Percentiles rank a stretch among this genome's conserved stretches.
These are phyloP conservation scores for Aureobasidium sp. DNA, from an alignment of 2,329 filamentous ascomycete genomes.

Conservation along the genomic window DNA sequence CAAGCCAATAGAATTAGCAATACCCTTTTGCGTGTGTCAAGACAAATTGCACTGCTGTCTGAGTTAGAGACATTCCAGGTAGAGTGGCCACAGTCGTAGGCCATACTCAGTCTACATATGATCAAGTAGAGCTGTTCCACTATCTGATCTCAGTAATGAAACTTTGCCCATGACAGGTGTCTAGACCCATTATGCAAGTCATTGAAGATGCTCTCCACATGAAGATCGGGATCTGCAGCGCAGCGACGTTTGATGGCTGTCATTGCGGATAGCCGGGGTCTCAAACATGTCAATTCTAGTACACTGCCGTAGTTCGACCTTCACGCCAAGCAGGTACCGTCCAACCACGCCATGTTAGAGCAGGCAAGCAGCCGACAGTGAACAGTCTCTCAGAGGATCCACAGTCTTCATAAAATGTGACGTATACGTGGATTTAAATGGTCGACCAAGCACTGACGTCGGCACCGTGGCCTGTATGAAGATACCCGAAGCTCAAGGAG, in stretches of 20 bases:
- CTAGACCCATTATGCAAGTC: background rate
- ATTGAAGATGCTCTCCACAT: background rate
- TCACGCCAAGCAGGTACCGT: constrained; percentile 1
- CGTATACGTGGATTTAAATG: background rate
- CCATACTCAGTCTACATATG: background rate
- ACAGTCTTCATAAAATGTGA: constrained; percentile 7
- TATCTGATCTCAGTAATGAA: background rate
- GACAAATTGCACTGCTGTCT: background rate
- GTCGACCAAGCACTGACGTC: background rate
- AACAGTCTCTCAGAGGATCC: background rate
- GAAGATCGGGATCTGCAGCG: constrained; percentile 8
- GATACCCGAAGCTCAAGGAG: background rate
- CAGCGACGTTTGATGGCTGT: constrained; percentile 9
- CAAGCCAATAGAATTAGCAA: background rate
- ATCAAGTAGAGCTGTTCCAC: background rate
- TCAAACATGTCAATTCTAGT: constrained; percentile 11
- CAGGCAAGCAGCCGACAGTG: background rate
- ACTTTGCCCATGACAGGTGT: background rate
- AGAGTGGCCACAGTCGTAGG: background rate
- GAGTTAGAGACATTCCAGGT: constrained; percentile 1
- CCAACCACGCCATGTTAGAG: constrained; percentile 1
- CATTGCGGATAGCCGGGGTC: constrained; percentile 5
- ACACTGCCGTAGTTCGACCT: constrained; percentile 10
- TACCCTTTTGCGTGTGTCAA: background rate
- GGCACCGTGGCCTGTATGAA: background rate